Conservation (phyloP, 2,329 filamentous ascomycete genomes). For the Boeremia exigua region DNA sequence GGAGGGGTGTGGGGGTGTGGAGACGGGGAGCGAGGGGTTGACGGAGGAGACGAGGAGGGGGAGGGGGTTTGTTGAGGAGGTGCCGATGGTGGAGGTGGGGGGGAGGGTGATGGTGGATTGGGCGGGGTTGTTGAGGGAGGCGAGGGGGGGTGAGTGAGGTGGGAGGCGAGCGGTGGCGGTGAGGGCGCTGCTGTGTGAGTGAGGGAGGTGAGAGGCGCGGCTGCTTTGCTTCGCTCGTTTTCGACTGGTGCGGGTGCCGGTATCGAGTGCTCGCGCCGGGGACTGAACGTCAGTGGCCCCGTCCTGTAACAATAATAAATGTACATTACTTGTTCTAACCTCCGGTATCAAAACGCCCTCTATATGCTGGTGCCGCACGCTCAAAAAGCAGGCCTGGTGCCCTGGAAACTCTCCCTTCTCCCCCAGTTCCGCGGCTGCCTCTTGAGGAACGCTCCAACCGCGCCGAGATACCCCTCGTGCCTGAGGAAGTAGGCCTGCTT, state of each 20-base stretch:
- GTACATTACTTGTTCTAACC: neutral
- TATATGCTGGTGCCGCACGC: neutral
- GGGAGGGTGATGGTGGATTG: constrained; percentile 36
- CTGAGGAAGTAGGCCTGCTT: constrained; percentile 96
- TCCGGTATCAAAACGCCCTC: neutral
- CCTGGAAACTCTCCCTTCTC: constrained; percentile 76
- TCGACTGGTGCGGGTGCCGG: too few relatives aligned
- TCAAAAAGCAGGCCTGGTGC: constrained; percentile 14
- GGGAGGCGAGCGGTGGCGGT: neutral
- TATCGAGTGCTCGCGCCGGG: too few relatives aligned
- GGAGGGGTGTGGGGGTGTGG: constrained; percentile 27
- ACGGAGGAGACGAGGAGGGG: constrained; percentile 13
- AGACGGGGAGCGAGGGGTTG: constrained; percentile 12
- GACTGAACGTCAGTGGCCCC: too few relatives aligned
- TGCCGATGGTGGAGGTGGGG: constrained; percentile 21
- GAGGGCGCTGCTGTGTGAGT: neutral
- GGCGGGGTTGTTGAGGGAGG: constrained; percentile 26
- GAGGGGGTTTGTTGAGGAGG: constrained; percentile 24
- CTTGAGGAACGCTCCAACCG: constrained; percentile 93
- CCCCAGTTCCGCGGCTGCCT: constrained; percentile 92
- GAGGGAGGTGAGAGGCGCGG: too few relatives aligned
- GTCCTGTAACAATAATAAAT: neutral
- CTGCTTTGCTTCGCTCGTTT: too few relatives aligned
- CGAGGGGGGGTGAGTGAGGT: constrained; percentile 9
- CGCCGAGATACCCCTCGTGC: constrained; percentile 93